Percentiles rank a stretch among this genome's conserved stretches.
Conservation (phyloP, 805 yeast genomes). For the Phaffomyces thermotolerans region DNA sequence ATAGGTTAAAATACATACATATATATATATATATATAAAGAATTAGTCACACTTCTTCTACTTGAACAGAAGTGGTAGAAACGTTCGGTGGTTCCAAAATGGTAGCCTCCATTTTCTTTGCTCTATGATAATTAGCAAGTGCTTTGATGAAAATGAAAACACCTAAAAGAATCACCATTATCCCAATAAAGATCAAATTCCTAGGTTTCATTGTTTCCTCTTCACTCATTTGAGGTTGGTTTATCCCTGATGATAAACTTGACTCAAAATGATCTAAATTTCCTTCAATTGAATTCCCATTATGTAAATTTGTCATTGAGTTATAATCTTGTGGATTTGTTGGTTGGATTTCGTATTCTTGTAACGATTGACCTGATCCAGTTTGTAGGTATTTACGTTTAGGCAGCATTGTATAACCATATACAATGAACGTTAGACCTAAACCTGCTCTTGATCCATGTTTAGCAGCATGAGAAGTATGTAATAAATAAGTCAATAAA, state of each 20-base stretch:
- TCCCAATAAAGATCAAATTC: constrained; percentile 38
- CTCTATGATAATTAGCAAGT: constrained; percentile 61
- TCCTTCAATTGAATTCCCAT: constrained; percentile 14
- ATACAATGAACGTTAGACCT: constrained; percentile 73
- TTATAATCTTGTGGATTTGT: constrained; percentile 42
- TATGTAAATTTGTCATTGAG: no score
- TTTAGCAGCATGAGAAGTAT: constrained; percentile 95
- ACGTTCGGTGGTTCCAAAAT: constrained; percentile 41
- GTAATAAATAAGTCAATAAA: constrained; percentile 79
- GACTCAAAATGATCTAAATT: constrained; percentile 21
- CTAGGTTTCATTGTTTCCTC: not conserved
- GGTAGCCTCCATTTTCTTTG: constrained; percentile 66
- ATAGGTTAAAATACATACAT: no score
- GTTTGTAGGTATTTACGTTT: constrained; percentile 20
- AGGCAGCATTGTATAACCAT: constrained; percentile 55
- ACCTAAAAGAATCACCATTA: constrained; percentile 62
- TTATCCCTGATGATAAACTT: constrained; percentile 14
- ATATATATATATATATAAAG: no score
- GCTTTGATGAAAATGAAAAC: constrained; percentile 57
- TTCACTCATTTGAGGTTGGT: constrained; percentile 8
- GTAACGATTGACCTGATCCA: constrained; percentile 15
- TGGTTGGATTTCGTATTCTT: constrained; percentile 40
- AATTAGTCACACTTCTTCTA: constrained; percentile 5
- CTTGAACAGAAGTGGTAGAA: not conserved
- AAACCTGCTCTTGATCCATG: constrained; percentile 92